A percentile compares a stretch with the other conserved stretches of the same genome.
Conservation (phyloP, 257 asterid species). For the Nicotiana tomentosiformis region DNA sequence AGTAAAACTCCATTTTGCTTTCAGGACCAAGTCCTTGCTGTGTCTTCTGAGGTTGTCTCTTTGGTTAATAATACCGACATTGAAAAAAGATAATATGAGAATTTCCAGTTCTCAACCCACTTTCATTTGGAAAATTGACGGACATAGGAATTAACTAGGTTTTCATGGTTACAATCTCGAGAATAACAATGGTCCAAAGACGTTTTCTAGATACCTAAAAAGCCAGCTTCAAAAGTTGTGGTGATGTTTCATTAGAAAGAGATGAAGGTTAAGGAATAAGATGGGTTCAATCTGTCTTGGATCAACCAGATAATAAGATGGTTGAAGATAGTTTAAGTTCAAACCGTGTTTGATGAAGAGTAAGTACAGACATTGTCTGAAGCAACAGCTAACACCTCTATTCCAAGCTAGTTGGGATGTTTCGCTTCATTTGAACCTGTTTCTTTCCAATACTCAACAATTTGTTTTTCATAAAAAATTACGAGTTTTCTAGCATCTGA, state of each 20-base stretch:
- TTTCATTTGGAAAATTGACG: neutral
- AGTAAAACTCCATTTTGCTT: neutral
- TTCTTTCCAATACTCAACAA: neutral
- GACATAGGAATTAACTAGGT: neutral
- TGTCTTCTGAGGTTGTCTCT: neutral
- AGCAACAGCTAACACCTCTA: neutral
- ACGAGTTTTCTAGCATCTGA: neutral
- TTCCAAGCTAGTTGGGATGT: neutral
- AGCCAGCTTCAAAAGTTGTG: neutral
- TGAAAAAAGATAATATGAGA: neutral
- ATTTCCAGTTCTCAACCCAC: neutral
- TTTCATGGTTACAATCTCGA: neutral
- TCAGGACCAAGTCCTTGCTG: neutral
- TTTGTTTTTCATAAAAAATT: neutral
- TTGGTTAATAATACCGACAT: neutral
- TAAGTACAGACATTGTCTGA: neutral
- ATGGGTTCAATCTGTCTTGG: neutral
- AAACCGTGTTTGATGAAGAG: neutral
- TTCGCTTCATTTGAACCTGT: neutral
- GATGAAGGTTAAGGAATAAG: neutral
- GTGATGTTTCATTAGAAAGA: neutral
- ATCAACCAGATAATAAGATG: neutral
- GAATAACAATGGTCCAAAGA: neutral
- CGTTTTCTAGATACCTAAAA: neutral
- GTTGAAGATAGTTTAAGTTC: neutral